Base-by-base conservation (phyloP, 768 basidiomycete species). In the Clavaria fumosa region DNA sequence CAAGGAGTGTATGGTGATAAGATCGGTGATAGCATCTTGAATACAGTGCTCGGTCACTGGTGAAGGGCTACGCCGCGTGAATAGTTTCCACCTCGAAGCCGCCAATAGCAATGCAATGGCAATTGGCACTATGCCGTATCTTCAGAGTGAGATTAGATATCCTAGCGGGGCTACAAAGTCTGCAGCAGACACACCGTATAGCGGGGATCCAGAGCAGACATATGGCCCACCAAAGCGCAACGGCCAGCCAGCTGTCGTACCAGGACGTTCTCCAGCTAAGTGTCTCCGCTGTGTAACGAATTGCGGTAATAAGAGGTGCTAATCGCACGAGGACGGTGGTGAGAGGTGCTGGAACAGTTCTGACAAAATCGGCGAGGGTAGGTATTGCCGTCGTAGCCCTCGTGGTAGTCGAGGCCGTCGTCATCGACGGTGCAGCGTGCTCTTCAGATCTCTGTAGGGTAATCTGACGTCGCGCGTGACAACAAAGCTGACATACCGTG, bases 171-270 rank as follows among this genome's bases (percentile, higher is more conserved):
- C 34, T n/a, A 53, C 21, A 43, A 41, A 28, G 26, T 38, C 45
- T 23, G 43, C 32, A 17, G 37, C 30, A 23, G 63, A 35, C 40
- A 72, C 75, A 60, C 44, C 67, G 64, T 45, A 85, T 56, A 7
- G 54, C 56, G 23, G 57, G 54, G 11, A 66, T 63, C 1, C 67
- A 55, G 31, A 78, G 62, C 39, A 90, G 60, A 58, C 82, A 86
- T 14, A 75, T 18, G 0, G 68, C 70, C 82, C 86, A 91, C 83
- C 83, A 90, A 1, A 53, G 51, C 0, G 67, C 78, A 31, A 93
- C 58, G 1, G 68, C 53, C 3, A 90, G 67, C 62, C 67, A 78
- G 36, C 72, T 66, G 37, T 81, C 69, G 47, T 75, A 67, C 65
- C 67, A 70, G 7, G 60, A 53, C 0, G 63, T 49, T 26, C 63